phyloP scores from a whole-genome alignment of 139 green algal genomes.

The Coccomyxa sp. region DNA sequence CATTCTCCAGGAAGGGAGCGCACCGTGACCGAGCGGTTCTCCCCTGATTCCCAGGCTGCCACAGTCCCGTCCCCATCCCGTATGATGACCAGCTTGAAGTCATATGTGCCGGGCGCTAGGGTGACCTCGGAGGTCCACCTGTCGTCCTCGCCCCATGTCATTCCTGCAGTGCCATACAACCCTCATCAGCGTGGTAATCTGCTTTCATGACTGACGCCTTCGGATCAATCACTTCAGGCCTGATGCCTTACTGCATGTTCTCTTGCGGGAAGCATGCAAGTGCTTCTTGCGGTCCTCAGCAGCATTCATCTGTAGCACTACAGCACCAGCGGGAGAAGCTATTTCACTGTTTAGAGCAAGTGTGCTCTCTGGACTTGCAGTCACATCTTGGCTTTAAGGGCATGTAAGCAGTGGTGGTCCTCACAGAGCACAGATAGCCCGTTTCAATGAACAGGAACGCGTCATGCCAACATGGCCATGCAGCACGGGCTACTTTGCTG shows the following conservation, averaged over 20 bases:
- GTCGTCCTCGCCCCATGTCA: slow-evolving; percentile 41
- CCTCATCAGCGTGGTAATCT: not conserved
- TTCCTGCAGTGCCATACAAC: slow-evolving; percentile 10
- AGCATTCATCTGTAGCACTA: no score
- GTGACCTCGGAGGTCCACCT: slow-evolving; percentile 25
- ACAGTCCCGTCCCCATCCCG: not conserved
- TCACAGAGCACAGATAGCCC: not conserved
- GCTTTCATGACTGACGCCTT: not conserved
- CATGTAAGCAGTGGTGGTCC: not conserved
- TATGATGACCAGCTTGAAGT: slow-evolving; percentile 39
- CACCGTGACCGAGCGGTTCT: slow-evolving; percentile 1
- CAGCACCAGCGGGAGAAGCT: no score
- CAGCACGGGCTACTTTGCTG: not conserved
- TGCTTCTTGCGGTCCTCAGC: no score
- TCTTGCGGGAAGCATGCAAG: no score
- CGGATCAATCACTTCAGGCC: no score
- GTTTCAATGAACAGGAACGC: not conserved
- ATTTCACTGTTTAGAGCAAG: no score
- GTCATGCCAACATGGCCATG: not conserved
- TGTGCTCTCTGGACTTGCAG: not conserved
- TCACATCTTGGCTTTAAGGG: not conserved
- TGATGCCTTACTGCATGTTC: no score
- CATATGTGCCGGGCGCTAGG: slow-evolving; percentile 24
- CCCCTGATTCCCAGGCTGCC: slow-evolving; percentile 1
- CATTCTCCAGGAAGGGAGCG: not conserved